These are phyloP conservation scores for Microbotryum saponariae DNA, from an alignment of 1,284 basidiomycete genomes.

Conservation along the genomic window DNA sequence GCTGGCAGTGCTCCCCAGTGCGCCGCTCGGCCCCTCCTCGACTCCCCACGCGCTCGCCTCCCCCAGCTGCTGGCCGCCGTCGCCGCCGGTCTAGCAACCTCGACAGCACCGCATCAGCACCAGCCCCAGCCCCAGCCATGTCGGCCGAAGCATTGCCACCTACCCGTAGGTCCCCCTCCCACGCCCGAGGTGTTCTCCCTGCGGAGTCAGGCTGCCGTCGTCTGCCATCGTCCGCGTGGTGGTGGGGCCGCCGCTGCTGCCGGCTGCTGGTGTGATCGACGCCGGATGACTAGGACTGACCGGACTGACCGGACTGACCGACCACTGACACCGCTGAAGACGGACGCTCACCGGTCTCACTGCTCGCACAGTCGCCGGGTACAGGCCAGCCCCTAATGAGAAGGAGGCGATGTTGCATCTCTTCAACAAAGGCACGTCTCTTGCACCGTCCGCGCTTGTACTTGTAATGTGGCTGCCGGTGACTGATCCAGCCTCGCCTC, in stretches of 20 bases:
- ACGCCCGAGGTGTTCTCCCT: neutral
- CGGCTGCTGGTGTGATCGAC: neutral
- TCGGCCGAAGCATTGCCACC: conserved; percentile 16
- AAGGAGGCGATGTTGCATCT: conserved; percentile 16
- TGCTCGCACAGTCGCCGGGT: conserved; percentile 15
- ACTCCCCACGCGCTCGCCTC: no score
- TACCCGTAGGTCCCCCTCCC: conserved; percentile 6
- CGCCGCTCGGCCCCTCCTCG: no score
- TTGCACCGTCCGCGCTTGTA: neutral
- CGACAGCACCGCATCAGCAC: no score
- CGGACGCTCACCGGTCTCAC: neutral
- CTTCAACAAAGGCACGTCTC: conserved; percentile 21
- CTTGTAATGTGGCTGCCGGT: no score
- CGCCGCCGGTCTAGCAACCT: no score
- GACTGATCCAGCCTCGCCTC: neutral
- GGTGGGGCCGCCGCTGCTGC: neutral
- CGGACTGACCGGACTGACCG: no score
- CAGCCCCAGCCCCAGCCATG: conserved; percentile 5
- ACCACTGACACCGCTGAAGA: neutral
- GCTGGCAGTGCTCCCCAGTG: no score
- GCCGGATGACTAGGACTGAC: no score
- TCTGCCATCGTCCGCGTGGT: neutral
- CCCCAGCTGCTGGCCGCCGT: no score
- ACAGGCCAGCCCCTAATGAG: conserved; percentile 13
- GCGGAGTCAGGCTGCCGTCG: neutral